Evolutionary conservation across 257 asterid species (phyloP), one percentile per base, ranked within the genome.

Genomic region (Solanum etuberosum): DNA sequence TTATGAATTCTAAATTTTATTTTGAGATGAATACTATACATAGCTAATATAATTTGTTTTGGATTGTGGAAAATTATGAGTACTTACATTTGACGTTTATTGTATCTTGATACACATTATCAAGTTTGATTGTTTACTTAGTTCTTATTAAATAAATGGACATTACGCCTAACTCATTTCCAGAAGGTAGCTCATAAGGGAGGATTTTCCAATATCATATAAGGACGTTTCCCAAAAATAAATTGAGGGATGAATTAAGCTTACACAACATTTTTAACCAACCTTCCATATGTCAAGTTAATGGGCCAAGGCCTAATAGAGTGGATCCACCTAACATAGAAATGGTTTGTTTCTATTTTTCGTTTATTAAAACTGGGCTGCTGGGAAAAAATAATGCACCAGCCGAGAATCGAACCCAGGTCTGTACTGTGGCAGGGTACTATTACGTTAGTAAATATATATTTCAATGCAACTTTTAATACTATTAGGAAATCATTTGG

Each of bases 321-420:
- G 20, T 3, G 10, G 82, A 73, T 20, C 83, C 54, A 37, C 54
- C 83, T 20, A 35, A 70, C n/a, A 29, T 29, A 25, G 34, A 65
- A 25, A 65, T 65, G 2, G 4, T 27, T 13, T 23, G 27, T 59
- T 21, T 59, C 14, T 23, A 6, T 29, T 7, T 68, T 68, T 70
- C 9, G 77, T 11, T 70, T n/a, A n/a, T n/a, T n/a, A n/a, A n/a
- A n/a, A n/a, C n/a, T n/a, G n/a, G 31, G 51, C 27, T 34, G 29
- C 25, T 1, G 6, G 8, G 6, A 67, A 67, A 67, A 67, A 57
- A 57, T 9, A 18, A 3, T 95, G 98, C 99, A 96, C 94, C 98
- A 94, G 97, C 98, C 95, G 97, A 96, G 98, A 95, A 94, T 93
- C 96, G 95, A 96, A 94, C 97, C 98, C 94, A 98, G 98, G 95